Conservation (phyloP, 208 protist genomes). For the Acanthamoeba sp. region DNA sequence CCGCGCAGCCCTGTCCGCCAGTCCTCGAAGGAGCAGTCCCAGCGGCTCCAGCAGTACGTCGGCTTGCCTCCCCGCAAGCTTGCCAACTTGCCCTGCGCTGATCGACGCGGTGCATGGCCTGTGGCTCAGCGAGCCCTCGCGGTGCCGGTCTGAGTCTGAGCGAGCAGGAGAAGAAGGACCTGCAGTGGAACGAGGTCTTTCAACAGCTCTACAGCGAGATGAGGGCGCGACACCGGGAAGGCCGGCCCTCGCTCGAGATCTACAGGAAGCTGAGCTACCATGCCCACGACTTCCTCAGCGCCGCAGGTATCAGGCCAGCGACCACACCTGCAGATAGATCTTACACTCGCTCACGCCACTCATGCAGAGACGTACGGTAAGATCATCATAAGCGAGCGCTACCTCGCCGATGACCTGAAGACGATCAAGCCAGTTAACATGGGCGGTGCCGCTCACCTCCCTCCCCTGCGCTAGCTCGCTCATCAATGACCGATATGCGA, state of each 20-base stretch:
- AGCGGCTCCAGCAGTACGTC: background rate
- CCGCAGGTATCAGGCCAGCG: conserved; percentile 21
- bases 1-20: background rate
- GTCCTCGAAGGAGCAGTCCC: background rate
- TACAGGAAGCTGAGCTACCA: conserved; percentile 33
- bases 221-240: background rate
- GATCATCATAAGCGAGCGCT: conserved; percentile 62
- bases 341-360: too few relatives aligned
- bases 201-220: conserved; percentile 11
- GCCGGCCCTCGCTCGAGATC: conserved; percentile 7
- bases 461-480: background rate
- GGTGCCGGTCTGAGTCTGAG: background rate
- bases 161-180: conserved; percentile 6
- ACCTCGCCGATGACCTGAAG: conserved; percentile 51
- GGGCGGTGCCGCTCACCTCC: background rate
- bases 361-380: conserved; percentile 53
- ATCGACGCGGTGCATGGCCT: too few relatives aligned
- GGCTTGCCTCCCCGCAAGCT: background rate
- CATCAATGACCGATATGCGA: background rate
- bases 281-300: conserved; percentile 52
- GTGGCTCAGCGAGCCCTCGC: background rate
- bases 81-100: too few relatives aligned
- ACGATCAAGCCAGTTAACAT: conserved; percentile 64
- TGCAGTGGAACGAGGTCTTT: conserved; percentile 56
- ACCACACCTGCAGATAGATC: too few relatives aligned